Evolutionary conservation across 768 basidiomycete species (phyloP).

Genomic region (Boletus sensibilis): DNA sequence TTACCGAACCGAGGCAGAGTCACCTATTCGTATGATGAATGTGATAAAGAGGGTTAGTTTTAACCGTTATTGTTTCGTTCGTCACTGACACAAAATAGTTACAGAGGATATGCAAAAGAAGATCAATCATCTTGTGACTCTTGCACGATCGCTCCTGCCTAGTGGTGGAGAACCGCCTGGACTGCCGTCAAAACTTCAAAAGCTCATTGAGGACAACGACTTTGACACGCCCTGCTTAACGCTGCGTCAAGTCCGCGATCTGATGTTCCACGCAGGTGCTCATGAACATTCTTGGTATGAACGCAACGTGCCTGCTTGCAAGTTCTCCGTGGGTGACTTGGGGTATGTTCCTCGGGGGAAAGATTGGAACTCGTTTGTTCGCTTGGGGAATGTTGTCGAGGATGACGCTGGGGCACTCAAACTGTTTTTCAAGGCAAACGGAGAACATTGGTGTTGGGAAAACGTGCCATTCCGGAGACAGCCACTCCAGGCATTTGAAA

Average conservation of each 20-base stretch:
- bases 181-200: slow-evolving; percentile 32
- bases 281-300: slow-evolving; percentile 44
- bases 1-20: slow-evolving; percentile 41
- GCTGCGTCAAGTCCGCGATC: slow-evolving; percentile 39
- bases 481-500: slow-evolving; percentile 35
- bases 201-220: slow-evolving; percentile 36
- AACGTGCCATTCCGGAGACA: slow-evolving; percentile 28
- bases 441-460: slow-evolving; percentile 41
- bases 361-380: slow-evolving; percentile 39
- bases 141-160: slow-evolving; percentile 42
- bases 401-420: slow-evolving; percentile 28
- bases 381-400: slow-evolving; percentile 39
- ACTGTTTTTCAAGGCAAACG: slow-evolving; percentile 24
- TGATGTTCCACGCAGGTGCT: slow-evolving; percentile 34
- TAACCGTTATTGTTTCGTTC: not conserved
- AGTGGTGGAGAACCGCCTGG: slow-evolving; percentile 30
- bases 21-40: slow-evolving; percentile 25
- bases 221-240: slow-evolving; percentile 27
- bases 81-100: slow-evolving; percentile 17
- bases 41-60: slow-evolving; percentile 24
- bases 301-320: slow-evolving; percentile 39
- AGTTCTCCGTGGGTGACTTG: slow-evolving; percentile 44
- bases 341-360: slow-evolving; percentile 41
- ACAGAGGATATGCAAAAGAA: slow-evolving; percentile 38
- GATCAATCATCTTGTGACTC: slow-evolving; percentile 41